phyloP scores from a whole-genome alignment of 768 basidiomycete genomes.

The Amanita molliuscula region DNA sequence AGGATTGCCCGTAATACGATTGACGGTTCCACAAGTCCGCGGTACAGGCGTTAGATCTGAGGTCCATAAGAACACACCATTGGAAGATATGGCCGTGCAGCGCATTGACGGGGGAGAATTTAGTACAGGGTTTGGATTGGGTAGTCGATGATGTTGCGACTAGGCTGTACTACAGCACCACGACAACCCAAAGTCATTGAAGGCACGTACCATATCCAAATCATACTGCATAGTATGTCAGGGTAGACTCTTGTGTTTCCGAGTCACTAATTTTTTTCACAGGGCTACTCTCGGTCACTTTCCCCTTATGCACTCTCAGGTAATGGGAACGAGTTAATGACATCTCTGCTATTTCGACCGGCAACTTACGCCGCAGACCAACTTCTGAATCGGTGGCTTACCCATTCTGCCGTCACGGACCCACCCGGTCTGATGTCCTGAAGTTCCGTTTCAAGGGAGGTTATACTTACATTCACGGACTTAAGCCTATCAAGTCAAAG shows the following conservation, averaged over 20 bases:
- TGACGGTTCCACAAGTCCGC: background rate
- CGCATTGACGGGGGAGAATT: constrained; percentile 80
- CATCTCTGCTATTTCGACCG: background rate
- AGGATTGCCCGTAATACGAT: background rate
- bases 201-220: background rate
- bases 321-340: background rate
- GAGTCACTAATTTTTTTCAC: background rate
- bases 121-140: constrained; percentile 86
- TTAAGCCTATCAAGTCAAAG: background rate
- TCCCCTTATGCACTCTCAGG: background rate
- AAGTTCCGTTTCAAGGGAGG: background rate
- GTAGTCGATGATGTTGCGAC: constrained; percentile 81
- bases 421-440: background rate
- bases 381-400: background rate
- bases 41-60: constrained; percentile 67
- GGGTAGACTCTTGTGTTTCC: background rate
- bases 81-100: constrained; percentile 92
- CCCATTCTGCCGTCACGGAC: background rate
- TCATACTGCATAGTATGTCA: background rate
- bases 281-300: no score
- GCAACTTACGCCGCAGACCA: background rate
- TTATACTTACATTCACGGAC: background rate
- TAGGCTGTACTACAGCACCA: constrained; percentile 71
- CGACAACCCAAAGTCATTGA: constrained; percentile 1
- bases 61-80: constrained; percentile 74